These are phyloP conservation scores for Guadua angustifolia DNA, from an alignment of 176 grass and related monocot species.

Conservation along the genomic window DNA sequence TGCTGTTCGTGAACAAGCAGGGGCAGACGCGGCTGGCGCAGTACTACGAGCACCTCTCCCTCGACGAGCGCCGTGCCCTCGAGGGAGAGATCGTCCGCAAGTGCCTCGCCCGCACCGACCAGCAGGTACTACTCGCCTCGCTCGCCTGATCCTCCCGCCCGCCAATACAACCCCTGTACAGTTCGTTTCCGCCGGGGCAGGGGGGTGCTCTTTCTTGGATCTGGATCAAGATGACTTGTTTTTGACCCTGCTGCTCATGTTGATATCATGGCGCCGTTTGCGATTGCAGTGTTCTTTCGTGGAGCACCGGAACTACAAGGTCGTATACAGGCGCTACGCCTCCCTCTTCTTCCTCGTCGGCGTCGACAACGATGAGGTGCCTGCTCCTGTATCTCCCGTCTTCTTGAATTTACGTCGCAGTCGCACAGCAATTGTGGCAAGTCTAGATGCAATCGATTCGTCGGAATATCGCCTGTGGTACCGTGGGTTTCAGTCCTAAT, in stretches of 20 bases:
- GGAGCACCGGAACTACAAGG: constrained; percentile 97
- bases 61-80: constrained; percentile 93
- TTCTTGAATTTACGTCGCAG: not conserved
- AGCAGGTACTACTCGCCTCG: constrained; percentile 52
- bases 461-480: not conserved
- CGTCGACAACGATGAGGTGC: constrained; percentile 94
- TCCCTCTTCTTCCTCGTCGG: constrained; percentile 98
- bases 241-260: not conserved
- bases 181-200: not conserved
- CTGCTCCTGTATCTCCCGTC: not conserved
- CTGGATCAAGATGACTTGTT: constrained; percentile 16
- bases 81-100: constrained; percentile 99
- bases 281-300: constrained; percentile 89
- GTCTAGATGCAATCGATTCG: not conserved
- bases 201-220: not conserved
- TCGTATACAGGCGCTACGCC: constrained; percentile 93
- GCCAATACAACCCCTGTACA: not conserved
- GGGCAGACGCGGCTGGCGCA: constrained; percentile 94
- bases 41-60: constrained; percentile 98
- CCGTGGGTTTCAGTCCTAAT: not conserved
- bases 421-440: not conserved
- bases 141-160: not conserved
- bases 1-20: constrained; percentile 98
- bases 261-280: not conserved
- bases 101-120: constrained; percentile 97